Evolutionary conservation across 129 eudicot genomes (phyloP), one percentile per base, ranked within the genome.

Genomic region (Flaveria robusta): DNA sequence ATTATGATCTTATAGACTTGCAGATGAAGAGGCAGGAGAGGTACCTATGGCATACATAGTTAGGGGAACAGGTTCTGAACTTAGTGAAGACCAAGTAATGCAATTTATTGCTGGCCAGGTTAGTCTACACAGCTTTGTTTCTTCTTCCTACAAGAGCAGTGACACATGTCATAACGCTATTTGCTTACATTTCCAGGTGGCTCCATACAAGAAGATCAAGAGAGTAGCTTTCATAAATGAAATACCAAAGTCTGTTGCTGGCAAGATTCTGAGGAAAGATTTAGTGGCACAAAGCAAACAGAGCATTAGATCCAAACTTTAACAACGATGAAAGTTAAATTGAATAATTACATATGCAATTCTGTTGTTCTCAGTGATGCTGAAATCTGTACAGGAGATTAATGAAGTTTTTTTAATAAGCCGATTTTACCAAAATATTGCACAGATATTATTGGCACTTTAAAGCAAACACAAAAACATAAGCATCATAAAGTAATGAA

Each of bases 161-260:
- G 68, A 15, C 45, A 63, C 68, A 45, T 72, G 42, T 23, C 34
- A 11, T 68, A 62, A 60, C 2, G n/a, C 31, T 68, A 39, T 65
- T 60, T 45, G 39, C 5, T n/a, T n/a, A 66, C 13, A 74, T 37
- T 51, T 68, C 7, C 82, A 88, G 95, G 97, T 91, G 69, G 92
- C 97, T 18, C 92, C 95, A 68, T 91, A 86, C 84, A 91, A 88
- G 83, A 88, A 85, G 77, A 79, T 88, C 26, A 88, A 88, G 78
- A 85, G 56, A 79, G 94, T 87, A 52, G 84, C 72, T 70, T 91
- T 91, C 88, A 85, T 88, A 77, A 74, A 77, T 45, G 84, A 82
- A 71, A 88, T 91, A 74, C 97, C 94, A 56, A 88, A 88, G 66
- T 91, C 97, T 39, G 83, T 88, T 65, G 94, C 97, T n/a, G 94